Percentiles rank a stretch among this genome's conserved stretches.
Conservation (phyloP, 2,329 filamentous ascomycete genomes). For the Monilinia fructicola region DNA sequence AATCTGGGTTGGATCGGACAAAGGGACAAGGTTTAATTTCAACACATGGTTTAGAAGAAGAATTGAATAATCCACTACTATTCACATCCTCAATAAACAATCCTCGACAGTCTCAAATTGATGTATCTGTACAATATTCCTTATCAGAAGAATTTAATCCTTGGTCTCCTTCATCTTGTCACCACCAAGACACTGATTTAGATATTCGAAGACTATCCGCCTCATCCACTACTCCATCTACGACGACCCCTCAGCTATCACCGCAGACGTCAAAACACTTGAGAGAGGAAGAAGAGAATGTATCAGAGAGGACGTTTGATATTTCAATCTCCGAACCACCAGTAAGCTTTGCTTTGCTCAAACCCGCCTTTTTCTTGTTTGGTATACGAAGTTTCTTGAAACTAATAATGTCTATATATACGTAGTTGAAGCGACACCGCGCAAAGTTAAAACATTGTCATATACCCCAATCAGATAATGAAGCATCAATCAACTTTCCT, state of each 20-base stretch:
- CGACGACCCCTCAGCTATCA: neutral
- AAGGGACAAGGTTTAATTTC: neutral
- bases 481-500: slow-evolving; percentile 32
- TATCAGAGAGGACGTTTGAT: slow-evolving; percentile 16
- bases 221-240: neutral
- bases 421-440: slow-evolving; percentile 34
- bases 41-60: neutral
- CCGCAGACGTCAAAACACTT: slow-evolving; percentile 33
- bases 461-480: slow-evolving; percentile 42
- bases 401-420: slow-evolving; percentile 5
- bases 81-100: slow-evolving; percentile 1
- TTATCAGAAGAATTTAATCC: neutral
- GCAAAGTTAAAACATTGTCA: slow-evolving; percentile 38
- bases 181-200: neutral
- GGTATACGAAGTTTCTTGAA: neutral
- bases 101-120: neutral
- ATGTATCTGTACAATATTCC: neutral
- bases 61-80: neutral
- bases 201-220: neutral
- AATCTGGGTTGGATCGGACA: slow-evolving; percentile 12
- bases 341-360: neutral
- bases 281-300: slow-evolving; percentile 28
- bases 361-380: too few species aligned
- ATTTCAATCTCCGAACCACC: slow-evolving; percentile 33
- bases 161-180: neutral